Percentiles rank a stretch among this genome's conserved stretches.
Evolutionary conservation across 1,284 basidiomycete genomes (phyloP).

Genomic region (Apiotrichum mycotoxinovorans): DNA sequence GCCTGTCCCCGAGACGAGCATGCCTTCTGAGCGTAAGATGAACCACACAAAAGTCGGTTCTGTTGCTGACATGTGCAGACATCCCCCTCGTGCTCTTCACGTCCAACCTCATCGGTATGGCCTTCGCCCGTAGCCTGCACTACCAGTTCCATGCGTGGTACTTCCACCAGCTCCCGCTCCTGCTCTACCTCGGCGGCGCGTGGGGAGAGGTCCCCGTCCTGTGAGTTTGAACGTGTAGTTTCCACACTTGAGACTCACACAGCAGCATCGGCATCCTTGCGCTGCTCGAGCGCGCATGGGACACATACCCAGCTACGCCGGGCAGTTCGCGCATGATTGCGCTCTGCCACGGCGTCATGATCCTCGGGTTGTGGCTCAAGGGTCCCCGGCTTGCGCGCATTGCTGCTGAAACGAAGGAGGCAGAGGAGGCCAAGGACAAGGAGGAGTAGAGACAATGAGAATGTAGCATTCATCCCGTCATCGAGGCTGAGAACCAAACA

Average conservation of each 20-base stretch:
- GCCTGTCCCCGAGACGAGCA: slow-evolving; percentile 4
- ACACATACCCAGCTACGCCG: slow-evolving; percentile 74
- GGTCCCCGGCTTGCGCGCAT: neutral
- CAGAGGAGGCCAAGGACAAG: neutral
- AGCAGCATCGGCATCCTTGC: slow-evolving; percentile 61
- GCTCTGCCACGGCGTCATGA: slow-evolving; percentile 58
- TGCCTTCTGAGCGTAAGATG: slow-evolving; percentile 31
- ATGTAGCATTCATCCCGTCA: no score
- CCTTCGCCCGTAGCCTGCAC: slow-evolving; percentile 92
- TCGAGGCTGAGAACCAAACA: no score
- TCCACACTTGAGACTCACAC: slow-evolving; percentile 1
- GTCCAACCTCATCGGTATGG: slow-evolving; percentile 84
- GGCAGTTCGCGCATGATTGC: slow-evolving; percentile 66
- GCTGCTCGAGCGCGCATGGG: slow-evolving; percentile 80
- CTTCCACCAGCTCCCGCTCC: slow-evolving; percentile 83
- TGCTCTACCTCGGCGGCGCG: slow-evolving; percentile 52
- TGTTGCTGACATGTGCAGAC: slow-evolving; percentile 56
- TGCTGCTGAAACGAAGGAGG: neutral
- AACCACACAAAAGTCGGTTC: neutral
- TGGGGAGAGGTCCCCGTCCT: slow-evolving; percentile 22
- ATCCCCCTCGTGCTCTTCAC: slow-evolving; percentile 79
- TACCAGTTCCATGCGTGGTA: slow-evolving; percentile 99
- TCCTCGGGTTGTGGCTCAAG: slow-evolving; percentile 56
- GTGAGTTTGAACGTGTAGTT: slow-evolving; percentile 20
- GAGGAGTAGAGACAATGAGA: neutral